phyloP scores from a whole-genome alignment of 1,139 yeast genomes.

The Taphrina pruni region DNA sequence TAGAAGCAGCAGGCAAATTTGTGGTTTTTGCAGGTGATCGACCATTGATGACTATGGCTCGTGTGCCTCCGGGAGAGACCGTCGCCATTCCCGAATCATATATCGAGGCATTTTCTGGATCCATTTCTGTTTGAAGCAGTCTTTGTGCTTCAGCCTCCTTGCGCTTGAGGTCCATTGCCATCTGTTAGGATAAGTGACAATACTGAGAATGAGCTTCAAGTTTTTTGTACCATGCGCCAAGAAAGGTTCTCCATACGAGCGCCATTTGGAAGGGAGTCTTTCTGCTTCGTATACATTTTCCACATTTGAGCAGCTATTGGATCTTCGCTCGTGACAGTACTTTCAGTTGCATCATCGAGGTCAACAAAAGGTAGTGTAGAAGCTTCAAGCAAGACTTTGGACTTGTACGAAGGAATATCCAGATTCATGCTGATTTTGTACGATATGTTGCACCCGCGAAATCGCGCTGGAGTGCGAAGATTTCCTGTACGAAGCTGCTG shows the following conservation, averaged over 20 bases:
- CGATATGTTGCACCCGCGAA: not conserved
- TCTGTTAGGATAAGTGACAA: conserved; percentile 46
- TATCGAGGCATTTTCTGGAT: not conserved
- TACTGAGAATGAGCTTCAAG: not conserved
- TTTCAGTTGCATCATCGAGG: not conserved
- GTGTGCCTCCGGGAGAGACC: conserved; percentile 25
- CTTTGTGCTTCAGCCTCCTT: conserved; percentile 38
- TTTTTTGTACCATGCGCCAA: conserved; percentile 65
- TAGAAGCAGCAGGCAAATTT: conserved; percentile 28
- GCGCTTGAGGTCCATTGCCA: conserved; percentile 61
- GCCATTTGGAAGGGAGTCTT: conserved; percentile 75
- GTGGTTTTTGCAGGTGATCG: conserved; percentile 4
- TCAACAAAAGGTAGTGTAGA: conserved; percentile 24
- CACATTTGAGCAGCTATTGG: conserved; percentile 56
- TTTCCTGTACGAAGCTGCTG: not conserved
- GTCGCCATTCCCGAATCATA: not conserved
- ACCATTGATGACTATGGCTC: conserved; percentile 25
- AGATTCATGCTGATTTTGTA: conserved; percentile 7
- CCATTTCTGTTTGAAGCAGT: not conserved
- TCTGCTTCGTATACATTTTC: conserved; percentile 80
- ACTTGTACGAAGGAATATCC: conserved; percentile 23
- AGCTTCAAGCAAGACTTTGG: conserved; percentile 26
- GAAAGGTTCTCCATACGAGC: conserved; percentile 80
- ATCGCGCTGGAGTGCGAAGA: conserved; percentile 2
- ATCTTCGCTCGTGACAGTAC: conserved; percentile 33